phyloP scores from a whole-genome alignment of 2,329 filamentous ascomycete genomes.

The Zasmidium cellare region DNA sequence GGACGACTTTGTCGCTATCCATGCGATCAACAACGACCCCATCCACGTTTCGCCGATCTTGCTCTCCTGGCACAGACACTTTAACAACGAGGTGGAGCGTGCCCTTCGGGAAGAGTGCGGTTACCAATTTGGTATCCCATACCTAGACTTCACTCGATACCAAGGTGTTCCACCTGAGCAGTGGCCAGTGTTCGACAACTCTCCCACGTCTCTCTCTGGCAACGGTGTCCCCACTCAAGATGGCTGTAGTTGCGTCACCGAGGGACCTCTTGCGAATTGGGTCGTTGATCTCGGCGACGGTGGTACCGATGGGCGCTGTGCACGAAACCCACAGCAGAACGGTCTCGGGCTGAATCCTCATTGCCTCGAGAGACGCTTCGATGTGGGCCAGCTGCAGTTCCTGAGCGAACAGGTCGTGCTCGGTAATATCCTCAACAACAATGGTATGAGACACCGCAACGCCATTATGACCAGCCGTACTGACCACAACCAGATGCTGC shows the following conservation, averaged over 20 bases:
- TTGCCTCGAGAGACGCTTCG: slow-evolving; percentile 32
- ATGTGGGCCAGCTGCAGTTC: neutral
- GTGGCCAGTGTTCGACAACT: slow-evolving; percentile 56
- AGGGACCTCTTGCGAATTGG: slow-evolving; percentile 38
- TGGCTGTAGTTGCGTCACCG: neutral
- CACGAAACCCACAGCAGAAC: slow-evolving; percentile 30
- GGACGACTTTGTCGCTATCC: neutral
- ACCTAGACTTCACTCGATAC: slow-evolving; percentile 6
- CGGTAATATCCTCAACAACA: no score
- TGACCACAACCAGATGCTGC: neutral
- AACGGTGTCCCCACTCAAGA: slow-evolving; percentile 21
- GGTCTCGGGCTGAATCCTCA: slow-evolving; percentile 36
- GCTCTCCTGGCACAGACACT: slow-evolving; percentile 18
- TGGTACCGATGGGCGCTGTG: slow-evolving; percentile 17
- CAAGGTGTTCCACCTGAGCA: neutral
- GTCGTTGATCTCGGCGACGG: slow-evolving; percentile 51
- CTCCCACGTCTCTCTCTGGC: slow-evolving; percentile 41
- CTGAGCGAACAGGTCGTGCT: no score
- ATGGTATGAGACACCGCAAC: no score
- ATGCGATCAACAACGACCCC: slow-evolving; percentile 1
- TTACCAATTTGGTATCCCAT: slow-evolving; percentile 29
- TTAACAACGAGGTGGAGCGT: slow-evolving; percentile 43
- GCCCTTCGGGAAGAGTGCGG: slow-evolving; percentile 42
- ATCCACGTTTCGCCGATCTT: neutral
- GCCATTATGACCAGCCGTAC: no score